Evolutionary conservation across 495 filamentous ascomycete genomes (phyloP), one percentile per base, ranked within the genome.

Genomic region (Penicillium paxilli): DNA sequence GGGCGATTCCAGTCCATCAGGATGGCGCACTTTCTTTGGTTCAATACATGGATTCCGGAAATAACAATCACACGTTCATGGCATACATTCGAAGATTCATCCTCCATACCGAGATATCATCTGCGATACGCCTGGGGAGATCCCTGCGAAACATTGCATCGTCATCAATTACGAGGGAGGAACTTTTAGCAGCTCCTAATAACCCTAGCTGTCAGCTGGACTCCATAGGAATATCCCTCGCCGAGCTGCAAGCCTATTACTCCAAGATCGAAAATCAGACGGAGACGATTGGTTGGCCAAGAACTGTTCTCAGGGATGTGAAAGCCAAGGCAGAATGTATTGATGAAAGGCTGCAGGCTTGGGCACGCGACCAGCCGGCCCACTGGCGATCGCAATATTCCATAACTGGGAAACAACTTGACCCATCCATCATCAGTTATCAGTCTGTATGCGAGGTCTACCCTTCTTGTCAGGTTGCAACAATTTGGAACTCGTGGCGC

Each of bases 401-500:
- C n/a, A 53, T 5, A 49, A 49, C 24, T 53, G 55, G 51, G 10
- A 23, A 37, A 44, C 41, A 60, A 10, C 35, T 60, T 41, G 57
- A 60, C 32, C 17, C 21, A 3, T 55, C 47, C 3, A 55, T 60
- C 17, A 52, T 47, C 14, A 60, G 52, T 30, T 60, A 55, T 33
- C 26, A 20, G 21, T 60, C 52, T 28, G 21, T 52, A 17, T 51
- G 37, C 26, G 52, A 60, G 47, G 42, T 60, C 28, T 60, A 60
- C 24, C 57, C 51, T 16, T 49, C 57, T 10, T 55, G 46, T 47
- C 52, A 60, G 19, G 51, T 55, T 44, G 57, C 7, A 4, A 41
- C 14, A 4, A 55, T 60, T 33, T 60, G 57, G 57, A 60, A 60
- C 21, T 30, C 51, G 40, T 60, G 51, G 51, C 57, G 57, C 42